Percentiles rank a stretch among this genome's conserved stretches.
Evolutionary conservation across 495 filamentous ascomycete genomes (phyloP).

Genomic region (Aspergillus funiculosus): DNA sequence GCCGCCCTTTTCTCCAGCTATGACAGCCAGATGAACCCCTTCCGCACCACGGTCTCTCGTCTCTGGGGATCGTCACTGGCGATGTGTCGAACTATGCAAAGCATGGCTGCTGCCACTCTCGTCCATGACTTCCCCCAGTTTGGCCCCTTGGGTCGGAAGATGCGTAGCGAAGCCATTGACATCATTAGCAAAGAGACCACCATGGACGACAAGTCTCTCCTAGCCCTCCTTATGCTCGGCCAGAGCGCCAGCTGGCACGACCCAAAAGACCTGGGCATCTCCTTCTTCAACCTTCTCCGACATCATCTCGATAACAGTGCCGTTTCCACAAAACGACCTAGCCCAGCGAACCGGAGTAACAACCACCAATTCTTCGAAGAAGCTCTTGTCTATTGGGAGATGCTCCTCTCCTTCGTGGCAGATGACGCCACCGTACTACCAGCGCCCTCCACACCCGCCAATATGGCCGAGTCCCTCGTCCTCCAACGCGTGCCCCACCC

Average conservation of each 20-base stretch:
- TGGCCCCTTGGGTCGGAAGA: slow-evolving; percentile 43
- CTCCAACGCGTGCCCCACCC: slow-evolving; percentile 48
- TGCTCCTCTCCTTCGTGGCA: slow-evolving; percentile 52
- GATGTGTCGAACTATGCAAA: slow-evolving; percentile 55
- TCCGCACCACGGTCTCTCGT: slow-evolving; percentile 49
- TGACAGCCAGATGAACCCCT: slow-evolving; percentile 54
- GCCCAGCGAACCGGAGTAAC: slow-evolving; percentile 27
- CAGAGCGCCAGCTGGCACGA: slow-evolving; percentile 55
- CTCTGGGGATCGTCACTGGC: slow-evolving; percentile 52
- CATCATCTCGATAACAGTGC: slow-evolving; percentile 38
- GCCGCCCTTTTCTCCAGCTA: slow-evolving; percentile 53
- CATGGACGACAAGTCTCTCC: slow-evolving; percentile 45
- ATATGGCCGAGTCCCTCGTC: slow-evolving; percentile 27
- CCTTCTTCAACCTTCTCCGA: slow-evolving; percentile 42
- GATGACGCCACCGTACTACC: slow-evolving; percentile 37
- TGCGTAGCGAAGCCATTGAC: slow-evolving; percentile 48
- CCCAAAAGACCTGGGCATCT: slow-evolving; percentile 47
- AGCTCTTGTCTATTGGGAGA: slow-evolving; percentile 55
- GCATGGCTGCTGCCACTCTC: slow-evolving; percentile 55
- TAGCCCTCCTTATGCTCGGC: slow-evolving; percentile 51
- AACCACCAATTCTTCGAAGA: slow-evolving; percentile 55
- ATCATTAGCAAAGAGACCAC: slow-evolving; percentile 41
- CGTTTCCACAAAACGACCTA: slow-evolving; percentile 12
- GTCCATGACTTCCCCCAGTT: slow-evolving; percentile 53
- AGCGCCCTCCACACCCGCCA: slow-evolving; percentile 18